A percentile compares a stretch with the other conserved stretches of the same genome.
phyloP scores from a whole-genome alignment of 1,284 basidiomycete species.

The Cutaneotrichosporon cutaneum region DNA sequence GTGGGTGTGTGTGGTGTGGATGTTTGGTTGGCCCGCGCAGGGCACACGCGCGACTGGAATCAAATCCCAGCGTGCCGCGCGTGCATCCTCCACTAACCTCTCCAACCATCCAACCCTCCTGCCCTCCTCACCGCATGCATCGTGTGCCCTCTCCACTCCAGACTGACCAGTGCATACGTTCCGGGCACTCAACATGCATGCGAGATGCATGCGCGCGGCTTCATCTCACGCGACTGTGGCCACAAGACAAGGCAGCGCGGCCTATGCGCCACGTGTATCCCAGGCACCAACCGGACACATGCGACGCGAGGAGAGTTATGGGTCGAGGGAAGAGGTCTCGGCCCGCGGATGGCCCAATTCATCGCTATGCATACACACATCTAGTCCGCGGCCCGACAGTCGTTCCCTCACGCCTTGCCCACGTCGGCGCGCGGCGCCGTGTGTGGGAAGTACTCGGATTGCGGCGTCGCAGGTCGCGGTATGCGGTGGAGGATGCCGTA shows the following conservation, averaged over 20 bases:
- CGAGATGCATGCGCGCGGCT: background rate
- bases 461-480: conserved; percentile 57
- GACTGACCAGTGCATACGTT: too few relatives aligned
- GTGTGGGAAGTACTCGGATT: conserved; percentile 23
- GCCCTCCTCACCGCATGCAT: too few relatives aligned
- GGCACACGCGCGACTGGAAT: background rate
- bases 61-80: background rate
- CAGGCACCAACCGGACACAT: background rate
- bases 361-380: conserved; percentile 1
- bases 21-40: background rate
- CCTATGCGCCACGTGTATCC: background rate
- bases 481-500: conserved; percentile 84
- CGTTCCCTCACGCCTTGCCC: background rate
- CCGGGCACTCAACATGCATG: too few relatives aligned
- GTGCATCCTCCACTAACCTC: background rate
- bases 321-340: too few relatives aligned
- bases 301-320: background rate
- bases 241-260: background rate
- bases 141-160: too few relatives aligned
- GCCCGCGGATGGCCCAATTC: background rate
- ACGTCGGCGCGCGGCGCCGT: background rate
- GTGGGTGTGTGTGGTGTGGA: background rate
- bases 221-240: background rate
- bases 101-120: background rate
- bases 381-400: background rate